Evolutionary conservation across 495 filamentous ascomycete species (phyloP), one percentile per base, ranked within the genome.

Genomic region (Lepraria neglecta): DNA sequence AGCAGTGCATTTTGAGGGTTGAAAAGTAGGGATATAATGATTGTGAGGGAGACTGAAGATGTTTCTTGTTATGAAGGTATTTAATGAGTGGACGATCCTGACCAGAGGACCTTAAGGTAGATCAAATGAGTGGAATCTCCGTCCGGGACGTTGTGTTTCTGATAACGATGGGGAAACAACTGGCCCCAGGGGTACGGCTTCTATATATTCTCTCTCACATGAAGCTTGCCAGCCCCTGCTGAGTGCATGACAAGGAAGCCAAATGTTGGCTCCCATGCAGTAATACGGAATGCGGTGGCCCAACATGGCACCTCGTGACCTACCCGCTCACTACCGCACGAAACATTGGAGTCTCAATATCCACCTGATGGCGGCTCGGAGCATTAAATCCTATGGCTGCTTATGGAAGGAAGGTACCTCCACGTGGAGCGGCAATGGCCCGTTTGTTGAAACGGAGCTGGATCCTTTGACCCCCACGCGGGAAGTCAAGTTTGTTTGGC

Each of bases 101-200:
- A 24, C 35, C 35, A 57, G 54, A 57, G 38, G 54, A 57, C 24
- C 54, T 44, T 44, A 33, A 0, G 33, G 6, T 0, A 0, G 30
- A n/a, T 54, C 35, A n/a, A 57, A 57, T 57, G 54, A 57, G 5
- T 44, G 54, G 3, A n/a, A 57, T 52, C 14, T 57, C 54, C 21
- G 35, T 57, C 54, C 35, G 24, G 38, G 54, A 57, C 38, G 27
- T 43, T 27, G 4, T 17, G 44, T 46, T 21, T n/a, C 15, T 46
- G 44, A n/a, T 21, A 54, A 38, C 27, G 35, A 12, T 12, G 51
- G 35, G 9, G 31, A 31, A 54, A 4, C 31, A 28, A 6, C 10
- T 17, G 14, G 28, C 3, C 2, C 30, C 51, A n/a, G 11, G 0
- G 12, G 2, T 54, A 11, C 11, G 31, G 51, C 7, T 38, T 12